Percentiles rank a stretch among this genome's conserved stretches.
Evolutionary conservation across 129 eudicot genomes (phyloP).

Genomic region (Artemisia argyi): DNA sequence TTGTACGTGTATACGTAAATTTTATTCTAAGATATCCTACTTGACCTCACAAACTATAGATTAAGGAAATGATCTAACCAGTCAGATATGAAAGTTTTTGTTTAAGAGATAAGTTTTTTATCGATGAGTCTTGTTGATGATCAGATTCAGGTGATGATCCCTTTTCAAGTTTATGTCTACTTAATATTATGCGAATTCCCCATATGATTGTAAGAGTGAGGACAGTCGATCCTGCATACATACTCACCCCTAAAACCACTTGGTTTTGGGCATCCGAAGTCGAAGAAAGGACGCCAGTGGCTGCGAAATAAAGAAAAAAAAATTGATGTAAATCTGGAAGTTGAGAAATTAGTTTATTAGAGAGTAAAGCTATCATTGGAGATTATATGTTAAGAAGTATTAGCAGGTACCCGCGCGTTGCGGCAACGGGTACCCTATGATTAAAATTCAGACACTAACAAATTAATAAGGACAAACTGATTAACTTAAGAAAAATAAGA

Average conservation of each 20-base stretch:
- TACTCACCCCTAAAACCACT: slow-evolving; percentile 26
- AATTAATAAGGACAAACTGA: too few species aligned
- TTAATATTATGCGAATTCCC: slow-evolving; percentile 23
- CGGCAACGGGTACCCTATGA: too few species aligned
- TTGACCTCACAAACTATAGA: too few species aligned
- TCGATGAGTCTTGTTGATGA: not conserved
- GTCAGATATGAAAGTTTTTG: not conserved
- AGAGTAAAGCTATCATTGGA: too few species aligned
- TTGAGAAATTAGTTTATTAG: not conserved
- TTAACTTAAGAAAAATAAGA: too few species aligned
- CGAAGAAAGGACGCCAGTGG: slow-evolving; percentile 2
- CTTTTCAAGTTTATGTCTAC: slow-evolving; percentile 13
- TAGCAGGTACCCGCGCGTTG: too few species aligned
- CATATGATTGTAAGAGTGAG: slow-evolving; percentile 22
- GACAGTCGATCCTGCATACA: slow-evolving; percentile 30
- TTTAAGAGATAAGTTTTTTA: not conserved
- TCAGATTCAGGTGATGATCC: not conserved
- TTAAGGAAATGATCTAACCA: slow-evolving; percentile 11
- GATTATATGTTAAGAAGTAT: too few species aligned
- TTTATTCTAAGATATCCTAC: too few species aligned
- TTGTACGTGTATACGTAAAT: too few species aligned
- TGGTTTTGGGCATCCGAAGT: slow-evolving; percentile 20
- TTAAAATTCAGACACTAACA: too few species aligned
- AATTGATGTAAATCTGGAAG: not conserved
- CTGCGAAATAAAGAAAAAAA: not conserved